Conservation (phyloP, 768 basidiomycete genomes). For the Pleurotus eryngii region DNA sequence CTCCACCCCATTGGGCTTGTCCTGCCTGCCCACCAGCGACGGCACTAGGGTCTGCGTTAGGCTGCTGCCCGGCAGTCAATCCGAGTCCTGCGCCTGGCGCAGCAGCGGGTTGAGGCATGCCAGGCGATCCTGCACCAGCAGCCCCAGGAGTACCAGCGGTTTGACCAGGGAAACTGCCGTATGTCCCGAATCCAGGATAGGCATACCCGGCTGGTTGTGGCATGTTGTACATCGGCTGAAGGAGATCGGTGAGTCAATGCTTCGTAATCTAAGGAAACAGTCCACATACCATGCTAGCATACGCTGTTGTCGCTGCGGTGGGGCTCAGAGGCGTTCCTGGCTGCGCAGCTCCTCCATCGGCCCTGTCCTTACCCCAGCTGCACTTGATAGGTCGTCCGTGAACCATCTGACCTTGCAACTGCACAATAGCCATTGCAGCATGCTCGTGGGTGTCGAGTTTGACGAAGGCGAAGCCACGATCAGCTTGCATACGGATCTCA, state of each 20-base stretch:
- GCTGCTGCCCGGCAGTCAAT: conserved; percentile 54
- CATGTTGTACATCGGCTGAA: conserved; percentile 86
- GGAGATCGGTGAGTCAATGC: conserved; percentile 7
- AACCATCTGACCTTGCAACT: conserved; percentile 94
- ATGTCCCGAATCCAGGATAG: conserved; percentile 75
- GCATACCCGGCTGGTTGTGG: conserved; percentile 79
- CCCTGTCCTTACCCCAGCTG: conserved; percentile 97
- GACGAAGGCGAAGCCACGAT: conserved; percentile 98
- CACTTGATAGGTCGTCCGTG: conserved; percentile 98
- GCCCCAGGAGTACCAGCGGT: conserved; percentile 45
- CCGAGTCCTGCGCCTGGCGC: conserved; percentile 53
- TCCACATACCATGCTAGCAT: conserved; percentile 72
- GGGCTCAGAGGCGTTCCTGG: conserved; percentile 55
- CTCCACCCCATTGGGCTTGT: conserved; percentile 75
- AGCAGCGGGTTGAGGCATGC: conserved; percentile 55
- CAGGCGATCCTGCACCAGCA: conserved; percentile 48
- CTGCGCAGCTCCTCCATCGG: conserved; percentile 61
- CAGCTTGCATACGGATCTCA: conserved; percentile 98
- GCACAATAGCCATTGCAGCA: conserved; percentile 96
- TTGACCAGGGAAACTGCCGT: conserved; percentile 67
- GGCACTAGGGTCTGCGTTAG: conserved; percentile 51
- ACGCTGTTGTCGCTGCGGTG: conserved; percentile 58
- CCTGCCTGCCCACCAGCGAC: conserved; percentile 54
- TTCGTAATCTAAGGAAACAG: background rate
- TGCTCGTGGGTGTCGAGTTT: conserved; percentile 99